Percentiles rank a stretch among this genome's conserved stretches.
These are phyloP conservation scores for Hysterangium stoloniferum DNA, from an alignment of 768 basidiomycete genomes.

Conservation along the genomic window DNA sequence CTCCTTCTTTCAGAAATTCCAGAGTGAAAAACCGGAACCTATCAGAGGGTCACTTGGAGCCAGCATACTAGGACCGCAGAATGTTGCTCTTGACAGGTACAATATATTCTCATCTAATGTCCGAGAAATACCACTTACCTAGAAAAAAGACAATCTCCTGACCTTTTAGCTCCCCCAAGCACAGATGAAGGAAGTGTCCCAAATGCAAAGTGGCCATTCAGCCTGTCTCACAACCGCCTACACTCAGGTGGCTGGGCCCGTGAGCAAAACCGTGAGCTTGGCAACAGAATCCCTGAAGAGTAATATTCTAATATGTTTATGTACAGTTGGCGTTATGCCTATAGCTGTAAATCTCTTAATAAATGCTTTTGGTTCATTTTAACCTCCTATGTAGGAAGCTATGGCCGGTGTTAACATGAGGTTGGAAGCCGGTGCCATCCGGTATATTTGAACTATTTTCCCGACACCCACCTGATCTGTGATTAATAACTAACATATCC, in stretches of 20 bases:
- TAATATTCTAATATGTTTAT: neutral
- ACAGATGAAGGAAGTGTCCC: conserved; percentile 48
- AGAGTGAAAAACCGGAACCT: conserved; percentile 30
- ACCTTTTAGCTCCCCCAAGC: conserved; percentile 50
- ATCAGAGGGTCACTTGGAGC: conserved; percentile 39
- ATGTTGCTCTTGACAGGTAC: conserved; percentile 40
- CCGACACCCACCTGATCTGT: neutral
- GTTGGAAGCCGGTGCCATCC: conserved; percentile 33
- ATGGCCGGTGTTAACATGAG: conserved; percentile 36
- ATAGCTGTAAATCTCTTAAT: conserved; percentile 21
- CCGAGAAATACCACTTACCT: neutral
- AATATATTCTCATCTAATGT: neutral
- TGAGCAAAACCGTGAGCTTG: conserved; percentile 45
- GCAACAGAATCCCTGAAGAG: neutral
- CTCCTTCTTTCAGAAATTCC: conserved; percentile 7
- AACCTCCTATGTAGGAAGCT: neutral
- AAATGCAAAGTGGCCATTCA: conserved; percentile 60
- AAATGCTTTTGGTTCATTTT: neutral
- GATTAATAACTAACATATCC: neutral
- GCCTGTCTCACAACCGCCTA: conserved; percentile 51
- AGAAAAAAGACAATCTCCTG: conserved; percentile 37
- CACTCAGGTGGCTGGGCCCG: conserved; percentile 62
- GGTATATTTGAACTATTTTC: conserved; percentile 18
- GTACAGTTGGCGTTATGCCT: conserved; percentile 34
- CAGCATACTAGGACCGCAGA: conserved; percentile 47